These are phyloP conservation scores for Apiospora pterosperma DNA, from an alignment of 2,329 filamentous ascomycete genomes.

Conservation along the genomic window DNA sequence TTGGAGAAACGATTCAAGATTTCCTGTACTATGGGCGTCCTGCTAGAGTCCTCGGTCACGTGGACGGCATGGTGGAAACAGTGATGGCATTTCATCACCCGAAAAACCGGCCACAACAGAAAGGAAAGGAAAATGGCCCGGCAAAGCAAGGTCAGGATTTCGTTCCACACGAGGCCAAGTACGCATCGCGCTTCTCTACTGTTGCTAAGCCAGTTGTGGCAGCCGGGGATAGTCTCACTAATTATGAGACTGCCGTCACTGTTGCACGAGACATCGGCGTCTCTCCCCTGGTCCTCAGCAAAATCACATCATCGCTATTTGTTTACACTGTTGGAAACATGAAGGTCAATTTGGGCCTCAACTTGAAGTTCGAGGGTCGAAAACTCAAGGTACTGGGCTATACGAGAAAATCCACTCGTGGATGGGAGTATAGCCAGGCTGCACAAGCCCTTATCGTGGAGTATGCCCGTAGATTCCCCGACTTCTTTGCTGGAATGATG, in stretches of 20 bases:
- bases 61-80: conserved; percentile 29
- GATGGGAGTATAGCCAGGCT: conserved; percentile 93
- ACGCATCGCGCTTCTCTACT: conserved; percentile 63
- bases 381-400: conserved; percentile 96
- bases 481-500: conserved; percentile 89
- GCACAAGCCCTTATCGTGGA: conserved; percentile 77
- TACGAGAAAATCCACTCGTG: conserved; percentile 77
- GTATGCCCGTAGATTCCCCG: conserved; percentile 92
- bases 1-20: conserved; percentile 75
- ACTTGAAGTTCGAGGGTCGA: conserved; percentile 94
- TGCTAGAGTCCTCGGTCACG: conserved; percentile 75
- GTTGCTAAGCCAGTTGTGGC: conserved; percentile 74
- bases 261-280: conserved; percentile 79
- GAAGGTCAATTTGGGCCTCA: conserved; percentile 86
- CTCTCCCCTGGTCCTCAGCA: conserved; percentile 85
- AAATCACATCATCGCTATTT: conserved; percentile 91
- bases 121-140: background rate
- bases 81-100: conserved; percentile 3
- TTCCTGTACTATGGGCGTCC: conserved; percentile 68
- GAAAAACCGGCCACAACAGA: background rate
- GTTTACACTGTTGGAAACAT: conserved; percentile 75
- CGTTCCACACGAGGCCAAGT: conserved; percentile 2
- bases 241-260: conserved; percentile 83
- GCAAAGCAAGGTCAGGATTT: background rate
- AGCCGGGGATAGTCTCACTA: conserved; percentile 65